A percentile compares a stretch with the other conserved stretches of the same genome.
Conservation (phyloP, 768 basidiomycete species). For the Leucosporidium scottii region DNA sequence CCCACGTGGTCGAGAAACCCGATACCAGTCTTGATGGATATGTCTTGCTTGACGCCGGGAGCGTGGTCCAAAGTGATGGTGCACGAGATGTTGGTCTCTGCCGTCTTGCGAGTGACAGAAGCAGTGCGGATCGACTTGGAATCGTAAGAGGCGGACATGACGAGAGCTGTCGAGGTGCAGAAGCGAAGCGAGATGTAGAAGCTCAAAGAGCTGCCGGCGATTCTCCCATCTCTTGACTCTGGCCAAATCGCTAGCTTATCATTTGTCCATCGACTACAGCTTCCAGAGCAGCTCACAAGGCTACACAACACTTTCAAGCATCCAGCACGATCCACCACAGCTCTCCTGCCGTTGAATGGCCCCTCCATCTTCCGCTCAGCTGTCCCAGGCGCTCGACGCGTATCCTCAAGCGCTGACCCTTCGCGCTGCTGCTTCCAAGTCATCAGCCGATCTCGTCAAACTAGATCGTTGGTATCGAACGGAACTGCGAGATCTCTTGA, state of each 20-base stretch:
- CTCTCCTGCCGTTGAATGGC: too few species aligned
- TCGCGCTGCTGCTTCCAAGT: not conserved
- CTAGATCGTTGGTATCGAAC: constrained; percentile 18
- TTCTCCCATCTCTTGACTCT: too few species aligned
- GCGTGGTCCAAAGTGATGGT: constrained; percentile 70
- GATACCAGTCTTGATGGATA: constrained; percentile 84
- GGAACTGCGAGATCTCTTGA: constrained; percentile 1
- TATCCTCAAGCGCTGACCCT: not conserved
- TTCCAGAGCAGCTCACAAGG: too few species aligned
- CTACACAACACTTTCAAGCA: too few species aligned
- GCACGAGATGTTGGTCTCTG: constrained; percentile 82
- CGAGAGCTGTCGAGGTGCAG: too few species aligned
- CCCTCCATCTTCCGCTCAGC: constrained; percentile 2
- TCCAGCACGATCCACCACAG: too few species aligned
- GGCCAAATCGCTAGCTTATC: too few species aligned
- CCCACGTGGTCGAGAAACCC: constrained; percentile 97
- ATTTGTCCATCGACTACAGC: too few species aligned
- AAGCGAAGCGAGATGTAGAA: too few species aligned
- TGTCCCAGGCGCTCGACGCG: not conserved
- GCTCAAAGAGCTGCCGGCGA: too few species aligned
- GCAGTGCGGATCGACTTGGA: constrained; percentile 29
- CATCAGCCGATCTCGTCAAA: constrained; percentile 10
- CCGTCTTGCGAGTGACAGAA: constrained; percentile 34
- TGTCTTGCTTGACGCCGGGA: constrained; percentile 61
- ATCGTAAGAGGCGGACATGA: not conserved